Evolutionary conservation across 2,329 filamentous ascomycete species (phyloP).

Genomic region (Colletotrichum sp.): DNA sequence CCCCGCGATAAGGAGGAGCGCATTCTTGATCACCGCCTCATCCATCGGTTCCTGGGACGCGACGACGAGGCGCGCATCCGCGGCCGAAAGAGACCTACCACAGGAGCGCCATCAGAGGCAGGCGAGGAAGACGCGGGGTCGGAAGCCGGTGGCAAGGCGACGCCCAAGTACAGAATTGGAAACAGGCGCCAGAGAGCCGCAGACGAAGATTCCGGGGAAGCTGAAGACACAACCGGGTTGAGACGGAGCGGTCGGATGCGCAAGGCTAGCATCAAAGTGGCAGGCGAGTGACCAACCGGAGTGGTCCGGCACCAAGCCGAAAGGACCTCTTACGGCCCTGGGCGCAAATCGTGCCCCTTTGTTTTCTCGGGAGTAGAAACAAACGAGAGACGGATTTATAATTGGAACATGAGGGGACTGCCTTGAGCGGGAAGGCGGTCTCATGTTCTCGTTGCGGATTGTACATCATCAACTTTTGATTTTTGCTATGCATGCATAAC

Average conservation of each 20-base stretch:
- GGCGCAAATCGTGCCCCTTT: neutral
- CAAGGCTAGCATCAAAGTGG: constrained; percentile 33
- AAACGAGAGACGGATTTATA: constrained; percentile 13
- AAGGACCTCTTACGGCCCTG: neutral
- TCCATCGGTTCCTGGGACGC: constrained; percentile 82
- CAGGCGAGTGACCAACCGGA: constrained; percentile 17
- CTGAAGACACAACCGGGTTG: constrained; percentile 26
- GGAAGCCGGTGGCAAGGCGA: neutral
- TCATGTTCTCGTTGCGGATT: neutral
- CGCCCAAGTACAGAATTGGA: constrained; percentile 6
- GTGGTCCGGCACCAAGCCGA: neutral
- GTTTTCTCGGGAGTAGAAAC: neutral
- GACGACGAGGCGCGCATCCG: constrained; percentile 68
- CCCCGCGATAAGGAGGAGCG: constrained; percentile 74
- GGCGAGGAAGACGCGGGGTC: neutral
- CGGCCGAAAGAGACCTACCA: constrained; percentile 34
- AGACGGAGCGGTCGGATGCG: constrained; percentile 40
- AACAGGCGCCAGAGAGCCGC: constrained; percentile 14
- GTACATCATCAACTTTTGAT: neutral
- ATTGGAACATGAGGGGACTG: constrained; percentile 16
- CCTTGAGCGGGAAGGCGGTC: neutral
- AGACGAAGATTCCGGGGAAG: constrained; percentile 3
- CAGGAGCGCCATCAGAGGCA: constrained; percentile 15
- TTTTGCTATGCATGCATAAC: neutral
- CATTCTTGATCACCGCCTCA: constrained; percentile 82